Evolutionary conservation across 306 rosid species (phyloP).

Genomic region (Comarum palustre): DNA sequence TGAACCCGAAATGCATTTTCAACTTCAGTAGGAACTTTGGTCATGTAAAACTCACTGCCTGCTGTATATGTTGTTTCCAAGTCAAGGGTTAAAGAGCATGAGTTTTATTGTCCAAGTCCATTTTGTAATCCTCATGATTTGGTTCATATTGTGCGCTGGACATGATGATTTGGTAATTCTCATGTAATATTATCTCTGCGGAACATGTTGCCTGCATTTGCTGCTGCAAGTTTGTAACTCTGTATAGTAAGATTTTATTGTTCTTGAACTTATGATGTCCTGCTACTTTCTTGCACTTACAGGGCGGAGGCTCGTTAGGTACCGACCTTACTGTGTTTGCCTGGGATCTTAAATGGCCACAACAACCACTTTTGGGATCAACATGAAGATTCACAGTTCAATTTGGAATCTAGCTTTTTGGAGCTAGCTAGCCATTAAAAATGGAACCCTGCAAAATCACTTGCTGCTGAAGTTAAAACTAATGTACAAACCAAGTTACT

Average conservation of each 20-base stretch:
- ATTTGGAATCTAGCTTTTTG: slow-evolving; percentile 6
- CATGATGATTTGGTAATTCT: not conserved
- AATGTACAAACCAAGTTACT: not conserved
- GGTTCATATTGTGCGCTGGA: not conserved
- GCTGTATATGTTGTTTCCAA: not conserved
- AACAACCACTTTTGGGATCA: slow-evolving; percentile 55
- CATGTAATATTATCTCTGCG: not conserved
- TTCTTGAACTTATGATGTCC: slow-evolving; percentile 2
- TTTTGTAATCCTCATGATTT: too few relatives aligned
- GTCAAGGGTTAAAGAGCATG: not conserved
- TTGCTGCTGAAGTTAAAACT: slow-evolving; percentile 2
- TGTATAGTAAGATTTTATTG: not conserved
- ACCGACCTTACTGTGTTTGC: slow-evolving; percentile 89
- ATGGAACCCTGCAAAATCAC: slow-evolving; percentile 11
- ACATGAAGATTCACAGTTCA: slow-evolving; percentile 18
- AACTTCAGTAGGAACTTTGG: too few relatives aligned
- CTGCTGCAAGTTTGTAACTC: not conserved
- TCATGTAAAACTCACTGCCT: not conserved
- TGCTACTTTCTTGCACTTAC: slow-evolving; percentile 10
- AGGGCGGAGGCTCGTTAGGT: slow-evolving; percentile 93
- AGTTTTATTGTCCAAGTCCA: not conserved
- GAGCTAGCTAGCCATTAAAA: not conserved
- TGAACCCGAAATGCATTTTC: too few relatives aligned
- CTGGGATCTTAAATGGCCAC: slow-evolving; percentile 92
- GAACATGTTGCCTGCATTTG: not conserved